phyloP scores from a whole-genome alignment of 106 monocot genomes.

The Dendrobium huoshanense region DNA sequence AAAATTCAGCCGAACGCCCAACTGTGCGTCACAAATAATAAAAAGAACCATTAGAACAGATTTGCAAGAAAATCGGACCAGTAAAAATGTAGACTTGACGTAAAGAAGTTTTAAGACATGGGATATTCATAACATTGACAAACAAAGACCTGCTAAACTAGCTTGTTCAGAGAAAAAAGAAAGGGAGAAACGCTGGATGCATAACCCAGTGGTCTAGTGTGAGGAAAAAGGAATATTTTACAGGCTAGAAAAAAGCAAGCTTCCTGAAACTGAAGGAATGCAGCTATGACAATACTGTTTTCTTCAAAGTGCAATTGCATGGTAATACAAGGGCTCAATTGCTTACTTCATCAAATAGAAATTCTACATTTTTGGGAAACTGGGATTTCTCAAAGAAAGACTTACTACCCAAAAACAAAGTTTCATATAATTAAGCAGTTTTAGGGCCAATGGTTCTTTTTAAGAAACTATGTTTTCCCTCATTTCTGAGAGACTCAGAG shows the following conservation, averaged over 20 bases:
- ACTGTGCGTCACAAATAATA: conserved; percentile 18
- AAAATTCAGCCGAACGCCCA: conserved; percentile 37
- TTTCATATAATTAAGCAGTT: background rate
- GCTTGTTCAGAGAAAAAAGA: background rate
- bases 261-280: background rate
- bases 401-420: background rate
- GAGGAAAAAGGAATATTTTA: background rate
- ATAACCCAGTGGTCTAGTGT: too few species aligned
- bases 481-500: background rate
- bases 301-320: background rate
- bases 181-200: too few species aligned
- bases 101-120: too few species aligned
- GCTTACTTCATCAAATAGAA: background rate
- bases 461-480: background rate
- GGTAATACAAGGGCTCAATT: background rate
- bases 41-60: background rate
- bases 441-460: background rate
- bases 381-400: background rate
- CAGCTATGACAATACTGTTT: background rate
- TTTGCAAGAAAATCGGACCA: background rate
- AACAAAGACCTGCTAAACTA: background rate
- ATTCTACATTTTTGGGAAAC: background rate
- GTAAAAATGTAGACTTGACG: background rate
- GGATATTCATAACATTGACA: background rate
- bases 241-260: background rate